Percentiles rank a stretch among this genome's conserved stretches.
These are phyloP conservation scores for Camelina laxa DNA, from an alignment of 345 rosid genomes.

Conservation along the genomic window DNA sequence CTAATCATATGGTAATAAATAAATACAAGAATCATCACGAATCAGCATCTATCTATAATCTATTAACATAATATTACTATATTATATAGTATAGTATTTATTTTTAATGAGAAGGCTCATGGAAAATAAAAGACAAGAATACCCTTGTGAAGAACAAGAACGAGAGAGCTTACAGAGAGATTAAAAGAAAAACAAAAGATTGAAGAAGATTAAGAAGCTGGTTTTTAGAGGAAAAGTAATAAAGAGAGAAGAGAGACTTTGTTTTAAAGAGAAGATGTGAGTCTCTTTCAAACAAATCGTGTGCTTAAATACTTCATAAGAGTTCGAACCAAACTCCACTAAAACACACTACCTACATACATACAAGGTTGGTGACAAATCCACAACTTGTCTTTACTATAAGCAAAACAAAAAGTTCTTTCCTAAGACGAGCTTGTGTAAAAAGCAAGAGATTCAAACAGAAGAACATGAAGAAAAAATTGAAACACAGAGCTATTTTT, in stretches of 20 bases:
- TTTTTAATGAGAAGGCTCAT: slow-evolving; percentile 33
- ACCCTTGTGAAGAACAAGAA: slow-evolving; percentile 46
- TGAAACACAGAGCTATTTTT: background rate
- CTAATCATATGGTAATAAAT: slow-evolving; percentile 36
- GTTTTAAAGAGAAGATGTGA: slow-evolving; percentile 78
- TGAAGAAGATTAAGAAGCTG: slow-evolving; percentile 17
- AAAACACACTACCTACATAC: slow-evolving; percentile 15
- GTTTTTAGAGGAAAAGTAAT: slow-evolving; percentile 12
- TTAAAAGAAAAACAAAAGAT: slow-evolving; percentile 4
- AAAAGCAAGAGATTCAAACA: slow-evolving; percentile 24
- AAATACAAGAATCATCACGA: slow-evolving; percentile 34
- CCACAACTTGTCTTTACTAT: slow-evolving; percentile 34
- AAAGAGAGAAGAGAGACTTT: slow-evolving; percentile 51
- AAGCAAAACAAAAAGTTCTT: background rate
- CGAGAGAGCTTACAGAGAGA: background rate
- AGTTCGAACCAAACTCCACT: slow-evolving; percentile 57
- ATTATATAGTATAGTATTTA: background rate
- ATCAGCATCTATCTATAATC: slow-evolving; percentile 18
- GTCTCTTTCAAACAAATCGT: slow-evolving; percentile 74
- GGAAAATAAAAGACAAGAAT: slow-evolving; percentile 17
- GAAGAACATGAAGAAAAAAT: background rate
- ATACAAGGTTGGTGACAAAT: slow-evolving; percentile 44
- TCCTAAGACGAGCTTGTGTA: slow-evolving; percentile 18
- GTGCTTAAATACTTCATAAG: slow-evolving; percentile 52
- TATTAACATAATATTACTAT: too few species aligned